Base-by-base conservation (phyloP, 495 filamentous ascomycete species). In the Pseudomonodictys pantanalensis region DNA sequence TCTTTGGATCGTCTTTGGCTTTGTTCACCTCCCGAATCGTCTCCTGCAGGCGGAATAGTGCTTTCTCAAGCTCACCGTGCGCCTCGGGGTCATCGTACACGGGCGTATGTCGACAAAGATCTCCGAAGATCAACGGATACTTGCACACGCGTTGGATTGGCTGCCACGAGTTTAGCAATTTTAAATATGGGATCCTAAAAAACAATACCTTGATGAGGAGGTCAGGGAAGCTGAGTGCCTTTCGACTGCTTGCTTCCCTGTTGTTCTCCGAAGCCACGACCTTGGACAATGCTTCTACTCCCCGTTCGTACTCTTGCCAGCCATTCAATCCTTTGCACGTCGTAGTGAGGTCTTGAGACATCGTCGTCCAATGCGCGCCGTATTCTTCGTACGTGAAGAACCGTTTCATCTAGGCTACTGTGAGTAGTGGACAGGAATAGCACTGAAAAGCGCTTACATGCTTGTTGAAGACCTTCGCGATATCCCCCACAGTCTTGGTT, bases 121-220 rank as follows among this genome's bases (percentile, higher is more conserved):
- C 90, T 4, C 84, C 78, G 50, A 97, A 89, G 20, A 98, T 77
- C 30, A 98, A 79, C 9, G 89, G 89, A 73, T 98, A 98, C 75
- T 88, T 91, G 79, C 89, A 95, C 12, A 97, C 81, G 30, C 93
- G 81, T 76, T 98, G 93, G 52, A 96, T 90, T 0, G 93, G 93
- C 93, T 96, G 65, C 28, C 23, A 33, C 0, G 18, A 29, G 47
- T 51, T 24, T 8, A 47, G 2, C 12, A 39, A 42, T 45, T 39
- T 26, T 44, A n/a, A 42, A 45, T 30, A 42, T 28, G 9, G n/a
- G 8, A n/a, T 5, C 2, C 2, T 9, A 45, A 12, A 29, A 41
- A 10, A 39, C 0, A 53, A 51, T 72, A 90, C 92, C 82, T 97
- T 97, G 47, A 96, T 91, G 35, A 97, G 79, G 44, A 98, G 79